Evolutionary conservation across 306 rosid genomes (phyloP), one percentile per base, ranked within the genome.

Genomic region (Dryas octopetala): DNA sequence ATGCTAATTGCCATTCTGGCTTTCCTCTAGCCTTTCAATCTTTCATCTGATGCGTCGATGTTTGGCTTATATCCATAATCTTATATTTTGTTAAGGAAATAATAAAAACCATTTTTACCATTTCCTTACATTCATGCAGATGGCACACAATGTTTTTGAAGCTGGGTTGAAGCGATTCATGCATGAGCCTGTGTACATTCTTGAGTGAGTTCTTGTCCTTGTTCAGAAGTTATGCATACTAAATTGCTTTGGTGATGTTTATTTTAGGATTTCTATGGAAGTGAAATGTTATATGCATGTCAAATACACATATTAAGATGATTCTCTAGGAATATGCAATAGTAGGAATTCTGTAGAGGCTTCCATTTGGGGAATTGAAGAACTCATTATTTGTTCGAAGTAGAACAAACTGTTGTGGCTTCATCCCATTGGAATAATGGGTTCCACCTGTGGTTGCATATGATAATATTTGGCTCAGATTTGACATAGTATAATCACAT

Each of bases 91-190:
- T 50, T 50, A 2, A 32, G 32, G 48, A 38, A 52, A 38, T 8
- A 23, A 23, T 23, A 23, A 23, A 23, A 23, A 32, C 38, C 48
- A 16, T 64, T 7, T 60, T 26, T 68, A 17, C 60, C 63, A 75
- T 52, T 81, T 52, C 65, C 78, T 45, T 83, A 69, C 28, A 43
- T 46, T 53, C 49, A 43, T 86, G 96, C 96, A 94, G 98, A 86
- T 95, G 89, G 97, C 98, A 47, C 96, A 91, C 80, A 94, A 91
- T 82, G 85, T 95, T 82, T 95, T 90, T 79, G 98, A 95, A 86
- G 96, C 91, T 28, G 98, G 98, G 76, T 69, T 95, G 80, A 95
- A 91, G 70, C 89, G 87, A 62, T 95, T 95, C 59, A 95, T 95
- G 96, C 91, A 90, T 7, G 98, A 91, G 77, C 89, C 97, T 79